phyloP scores from a whole-genome alignment of 192 early-diverging fungal species.

The Backusella australiensis region DNA sequence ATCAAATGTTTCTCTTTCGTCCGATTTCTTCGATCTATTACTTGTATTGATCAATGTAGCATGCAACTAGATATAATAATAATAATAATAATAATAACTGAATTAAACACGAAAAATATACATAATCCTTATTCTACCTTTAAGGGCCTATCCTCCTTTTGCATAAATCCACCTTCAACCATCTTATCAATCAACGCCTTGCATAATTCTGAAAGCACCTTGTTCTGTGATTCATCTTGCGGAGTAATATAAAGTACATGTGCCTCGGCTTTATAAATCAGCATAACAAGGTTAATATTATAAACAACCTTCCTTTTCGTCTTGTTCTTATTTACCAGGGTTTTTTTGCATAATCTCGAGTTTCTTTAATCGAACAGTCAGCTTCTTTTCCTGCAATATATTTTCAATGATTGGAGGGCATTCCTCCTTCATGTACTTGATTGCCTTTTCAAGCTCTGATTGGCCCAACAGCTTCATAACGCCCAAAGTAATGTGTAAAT shows the following conservation, averaged over 20 bases:
- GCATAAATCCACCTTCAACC: slow-evolving; percentile 21
- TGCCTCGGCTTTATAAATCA: slow-evolving; percentile 17
- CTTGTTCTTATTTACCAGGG: slow-evolving; percentile 16
- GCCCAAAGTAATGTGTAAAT: slow-evolving; percentile 31
- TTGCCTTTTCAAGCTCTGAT: slow-evolving; percentile 20
- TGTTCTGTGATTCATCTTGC: slow-evolving; percentile 25
- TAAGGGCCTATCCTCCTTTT: slow-evolving; percentile 23
- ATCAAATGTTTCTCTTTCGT: slow-evolving; percentile 21
- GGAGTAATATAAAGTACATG: slow-evolving; percentile 29
- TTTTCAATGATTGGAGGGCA: background rate
- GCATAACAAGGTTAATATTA: background rate
- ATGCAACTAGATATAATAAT: slow-evolving; percentile 13
- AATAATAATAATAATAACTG: background rate
- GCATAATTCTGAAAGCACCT: slow-evolving; percentile 21
- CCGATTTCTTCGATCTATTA: background rate
- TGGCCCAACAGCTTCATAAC: slow-evolving; percentile 28
- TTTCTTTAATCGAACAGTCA: slow-evolving; percentile 19
- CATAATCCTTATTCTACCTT: slow-evolving; percentile 10
- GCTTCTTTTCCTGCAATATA: background rate
- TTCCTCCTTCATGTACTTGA: slow-evolving; percentile 20
- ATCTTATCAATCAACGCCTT: slow-evolving; percentile 11
- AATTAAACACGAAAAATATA: background rate
- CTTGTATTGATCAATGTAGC: slow-evolving; percentile 23
- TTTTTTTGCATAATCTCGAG: slow-evolving; percentile 24
- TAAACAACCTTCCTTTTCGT: background rate